Base-by-base conservation (phyloP, 495 filamentous ascomycete species). In the Zalerion maritima region DNA sequence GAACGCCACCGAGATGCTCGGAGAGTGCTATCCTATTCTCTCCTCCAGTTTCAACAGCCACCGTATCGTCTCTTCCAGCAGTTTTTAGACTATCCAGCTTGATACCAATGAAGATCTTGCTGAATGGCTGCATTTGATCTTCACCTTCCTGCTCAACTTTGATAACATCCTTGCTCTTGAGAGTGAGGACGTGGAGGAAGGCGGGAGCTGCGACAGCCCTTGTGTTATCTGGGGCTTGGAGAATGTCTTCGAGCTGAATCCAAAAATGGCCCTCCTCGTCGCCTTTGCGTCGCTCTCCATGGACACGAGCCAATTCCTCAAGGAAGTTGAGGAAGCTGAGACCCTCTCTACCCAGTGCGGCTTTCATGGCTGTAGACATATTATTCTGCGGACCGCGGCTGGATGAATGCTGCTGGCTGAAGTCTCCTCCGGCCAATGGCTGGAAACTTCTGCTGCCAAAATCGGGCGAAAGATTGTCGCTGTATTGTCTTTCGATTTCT, bases 141-240 rank as follows among this genome's bases (percentile, higher is more conserved):
- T 43, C 34, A 11, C 38, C 55, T 1, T 64, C 55, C 42, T 81
- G 76, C 39, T 55, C 41, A 2, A 78, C 64, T 18, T 50, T 42
- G 22, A 80, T 40, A 28, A 71, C 42, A 1, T 60, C 63, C 54
- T 71, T 79, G 6, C 73, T 82, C 6, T 68, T 75, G 5, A 87
- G 69, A 11, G 67, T 58, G 10, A 91, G 64, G 8, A 73, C 61
- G 51, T 87, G 75, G 49, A 79, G 68, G 34, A 91, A 62, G 1
- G 64, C 81, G 41, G 84, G 78, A 6, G 74, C 75, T 21, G 77
- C 78, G 1, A 82, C 69, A 10, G 62, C 50, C 9, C 56, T 57
- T 16, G 56, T 64, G 21, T 72, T 71, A 14, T 62, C 47, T 14
- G 28, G 34, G 1, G 63, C 62, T 14, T 75, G 64, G 12, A 81